Evolutionary conservation across 1,284 basidiomycete species (phyloP).

Genomic region (Albatrellus sp.): DNA sequence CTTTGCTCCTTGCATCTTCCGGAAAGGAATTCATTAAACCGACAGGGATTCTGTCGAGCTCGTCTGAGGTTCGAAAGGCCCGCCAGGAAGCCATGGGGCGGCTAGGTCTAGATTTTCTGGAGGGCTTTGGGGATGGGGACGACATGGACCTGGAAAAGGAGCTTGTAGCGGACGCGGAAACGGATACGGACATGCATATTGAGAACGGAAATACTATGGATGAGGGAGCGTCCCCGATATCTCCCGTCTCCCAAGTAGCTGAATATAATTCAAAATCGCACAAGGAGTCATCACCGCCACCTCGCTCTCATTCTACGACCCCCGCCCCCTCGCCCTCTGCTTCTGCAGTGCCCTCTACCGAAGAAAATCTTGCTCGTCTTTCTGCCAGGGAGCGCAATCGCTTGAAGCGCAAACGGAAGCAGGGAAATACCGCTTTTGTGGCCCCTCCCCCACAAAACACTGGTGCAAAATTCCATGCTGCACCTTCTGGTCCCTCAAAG

Average conservation of each 20-base stretch:
- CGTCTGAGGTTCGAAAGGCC: slow-evolving; percentile 68
- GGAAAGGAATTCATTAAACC: slow-evolving; percentile 78
- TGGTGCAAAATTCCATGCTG: slow-evolving; percentile 40
- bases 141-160: slow-evolving; percentile 77
- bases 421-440: slow-evolving; percentile 71
- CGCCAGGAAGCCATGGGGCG: slow-evolving; percentile 74
- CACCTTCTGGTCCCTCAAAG: slow-evolving; percentile 38
- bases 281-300: slow-evolving; percentile 15
- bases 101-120: slow-evolving; percentile 72
- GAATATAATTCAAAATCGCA: slow-evolving; percentile 15
- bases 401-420: slow-evolving; percentile 83
- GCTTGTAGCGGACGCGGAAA: slow-evolving; percentile 49
- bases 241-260: slow-evolving; percentile 18
- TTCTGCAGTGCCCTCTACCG: slow-evolving; percentile 24
- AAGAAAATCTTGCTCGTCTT: slow-evolving; percentile 37
- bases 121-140: slow-evolving; percentile 49
- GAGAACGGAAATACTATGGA: slow-evolving; percentile 13
- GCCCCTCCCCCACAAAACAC: slow-evolving; percentile 51
- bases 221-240: slow-evolving; percentile 14
- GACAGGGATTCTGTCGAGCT: slow-evolving; percentile 51
- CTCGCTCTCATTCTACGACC: slow-evolving; percentile 35
- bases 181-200: slow-evolving; percentile 24
- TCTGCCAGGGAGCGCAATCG: slow-evolving; percentile 85
- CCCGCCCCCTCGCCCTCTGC: slow-evolving; percentile 45
- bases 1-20: slow-evolving; percentile 73